phyloP scores from a whole-genome alignment of 768 basidiomycete species.

The Tylopilus plumbeoviolaceoides region DNA sequence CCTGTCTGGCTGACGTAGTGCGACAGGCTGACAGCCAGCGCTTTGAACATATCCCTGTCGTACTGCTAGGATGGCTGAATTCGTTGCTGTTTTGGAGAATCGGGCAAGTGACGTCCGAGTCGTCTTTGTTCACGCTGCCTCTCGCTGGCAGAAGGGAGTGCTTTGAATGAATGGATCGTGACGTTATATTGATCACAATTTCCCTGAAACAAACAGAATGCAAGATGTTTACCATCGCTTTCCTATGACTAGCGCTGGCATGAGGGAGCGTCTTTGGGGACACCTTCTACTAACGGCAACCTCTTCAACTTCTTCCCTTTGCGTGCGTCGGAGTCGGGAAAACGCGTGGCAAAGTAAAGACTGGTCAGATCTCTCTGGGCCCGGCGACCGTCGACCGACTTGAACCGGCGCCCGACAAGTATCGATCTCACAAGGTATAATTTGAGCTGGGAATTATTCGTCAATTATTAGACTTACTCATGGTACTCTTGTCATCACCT shows the following conservation, averaged over 20 bases:
- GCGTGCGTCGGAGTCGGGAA: too few species aligned
- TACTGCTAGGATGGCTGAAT: background rate
- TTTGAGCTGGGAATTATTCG: background rate
- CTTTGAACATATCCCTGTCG: background rate
- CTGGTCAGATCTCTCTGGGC: too few species aligned
- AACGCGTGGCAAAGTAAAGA: too few species aligned
- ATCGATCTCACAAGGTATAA: background rate
- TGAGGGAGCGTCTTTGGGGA: too few species aligned
- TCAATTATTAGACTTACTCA: background rate
- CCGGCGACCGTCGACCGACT: too few species aligned
- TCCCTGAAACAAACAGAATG: too few species aligned
- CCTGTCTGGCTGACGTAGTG: too few species aligned
- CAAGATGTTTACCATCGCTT: too few species aligned
- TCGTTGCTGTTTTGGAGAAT: background rate
- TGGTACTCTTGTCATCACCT: background rate
- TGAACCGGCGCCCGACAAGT: background rate
- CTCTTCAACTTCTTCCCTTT: too few species aligned
- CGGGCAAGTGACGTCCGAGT: too few species aligned
- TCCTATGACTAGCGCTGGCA: background rate
- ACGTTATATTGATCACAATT: background rate
- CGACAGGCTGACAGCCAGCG: background rate
- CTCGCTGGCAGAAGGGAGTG: background rate
- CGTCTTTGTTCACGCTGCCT: too few species aligned
- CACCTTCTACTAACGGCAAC: too few species aligned
- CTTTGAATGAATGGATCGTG: background rate